phyloP scores from a whole-genome alignment of 73 alveolate genomes.

The Symbiodinium pilosum region DNA sequence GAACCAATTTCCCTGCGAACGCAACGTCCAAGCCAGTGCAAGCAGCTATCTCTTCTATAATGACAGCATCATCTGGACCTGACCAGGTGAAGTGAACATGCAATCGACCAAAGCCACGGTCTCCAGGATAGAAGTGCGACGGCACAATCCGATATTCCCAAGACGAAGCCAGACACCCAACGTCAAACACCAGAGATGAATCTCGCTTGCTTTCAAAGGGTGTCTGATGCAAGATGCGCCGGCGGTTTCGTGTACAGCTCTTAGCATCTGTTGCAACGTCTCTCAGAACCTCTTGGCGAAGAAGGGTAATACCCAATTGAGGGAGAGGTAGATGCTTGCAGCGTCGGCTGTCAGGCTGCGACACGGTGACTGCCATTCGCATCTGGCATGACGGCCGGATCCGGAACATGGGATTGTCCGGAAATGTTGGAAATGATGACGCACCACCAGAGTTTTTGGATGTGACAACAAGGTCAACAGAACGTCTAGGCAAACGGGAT shows the following conservation, averaged over 20 bases:
- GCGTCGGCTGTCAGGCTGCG: slow-evolving; percentile 36
- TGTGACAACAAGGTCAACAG: not conserved
- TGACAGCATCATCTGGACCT: not conserved
- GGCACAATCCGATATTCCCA: slow-evolving; percentile 83
- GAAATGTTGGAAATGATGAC: slow-evolving; percentile 39
- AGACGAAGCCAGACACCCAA: not conserved
- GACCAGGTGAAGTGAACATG: slow-evolving; percentile 6
- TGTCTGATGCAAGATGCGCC: slow-evolving; percentile 17
- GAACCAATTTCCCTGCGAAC: not conserved
- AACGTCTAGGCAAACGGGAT: not conserved
- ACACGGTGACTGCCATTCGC: slow-evolving; percentile 11
- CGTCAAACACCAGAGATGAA: not conserved
- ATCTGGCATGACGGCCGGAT: not conserved
- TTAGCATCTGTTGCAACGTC: slow-evolving; percentile 30
- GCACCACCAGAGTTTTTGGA: slow-evolving; percentile 35
- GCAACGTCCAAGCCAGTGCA: not conserved
- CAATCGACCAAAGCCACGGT: slow-evolving; percentile 15
- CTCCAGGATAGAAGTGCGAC: slow-evolving; percentile 19
- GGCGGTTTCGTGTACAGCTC: slow-evolving; percentile 64
- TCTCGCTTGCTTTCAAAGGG: slow-evolving; percentile 58
- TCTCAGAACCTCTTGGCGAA: not conserved
- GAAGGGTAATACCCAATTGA: slow-evolving; percentile 54
- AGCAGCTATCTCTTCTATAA: slow-evolving; percentile 4
- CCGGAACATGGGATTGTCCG: slow-evolving; percentile 44
- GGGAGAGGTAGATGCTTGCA: not conserved